Evolutionary conservation across 129 eudicot genomes (phyloP).

Genomic region (Flaveria bidentis): DNA sequence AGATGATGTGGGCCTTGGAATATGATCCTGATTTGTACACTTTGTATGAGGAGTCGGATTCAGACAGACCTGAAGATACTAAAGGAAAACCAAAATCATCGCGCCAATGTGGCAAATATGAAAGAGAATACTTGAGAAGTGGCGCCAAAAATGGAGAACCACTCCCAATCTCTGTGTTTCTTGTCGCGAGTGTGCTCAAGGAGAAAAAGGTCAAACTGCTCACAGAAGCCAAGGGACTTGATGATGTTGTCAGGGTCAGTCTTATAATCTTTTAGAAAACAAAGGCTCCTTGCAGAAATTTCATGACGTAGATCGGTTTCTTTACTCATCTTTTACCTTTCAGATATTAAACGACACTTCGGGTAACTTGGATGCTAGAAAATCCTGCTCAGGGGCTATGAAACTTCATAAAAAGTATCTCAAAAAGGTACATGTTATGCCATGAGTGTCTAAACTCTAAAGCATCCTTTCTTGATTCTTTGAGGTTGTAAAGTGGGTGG

Average conservation of each 20-base stretch:
- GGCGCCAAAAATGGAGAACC: slow-evolving; percentile 62
- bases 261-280: background rate
- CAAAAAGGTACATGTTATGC: slow-evolving; percentile 41
- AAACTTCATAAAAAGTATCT: slow-evolving; percentile 93
- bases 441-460: background rate
- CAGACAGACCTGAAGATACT: slow-evolving; percentile 63
- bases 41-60: slow-evolving; percentile 36
- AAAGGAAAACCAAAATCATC: slow-evolving; percentile 74
- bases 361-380: slow-evolving; percentile 82
- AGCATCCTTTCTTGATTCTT: no score
- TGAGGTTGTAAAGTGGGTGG: background rate
- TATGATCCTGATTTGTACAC: slow-evolving; percentile 67
- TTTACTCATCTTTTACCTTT: background rate
- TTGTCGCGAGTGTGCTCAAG: slow-evolving; percentile 93
- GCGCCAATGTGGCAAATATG: slow-evolving; percentile 84
- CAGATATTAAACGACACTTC: slow-evolving; percentile 87
- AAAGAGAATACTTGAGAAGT: slow-evolving; percentile 70
- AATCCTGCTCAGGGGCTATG: slow-evolving; percentile 83
- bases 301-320: slow-evolving; percentile 16
- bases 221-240: slow-evolving; percentile 91
- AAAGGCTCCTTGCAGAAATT: background rate
- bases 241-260: slow-evolving; percentile 90
- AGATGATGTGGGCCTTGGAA: slow-evolving; percentile 99
- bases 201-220: slow-evolving; percentile 73
- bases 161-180: slow-evolving; percentile 90